Base-by-base conservation (phyloP, 2,329 filamentous ascomycete species). In the Verruconis gallopava region DNA sequence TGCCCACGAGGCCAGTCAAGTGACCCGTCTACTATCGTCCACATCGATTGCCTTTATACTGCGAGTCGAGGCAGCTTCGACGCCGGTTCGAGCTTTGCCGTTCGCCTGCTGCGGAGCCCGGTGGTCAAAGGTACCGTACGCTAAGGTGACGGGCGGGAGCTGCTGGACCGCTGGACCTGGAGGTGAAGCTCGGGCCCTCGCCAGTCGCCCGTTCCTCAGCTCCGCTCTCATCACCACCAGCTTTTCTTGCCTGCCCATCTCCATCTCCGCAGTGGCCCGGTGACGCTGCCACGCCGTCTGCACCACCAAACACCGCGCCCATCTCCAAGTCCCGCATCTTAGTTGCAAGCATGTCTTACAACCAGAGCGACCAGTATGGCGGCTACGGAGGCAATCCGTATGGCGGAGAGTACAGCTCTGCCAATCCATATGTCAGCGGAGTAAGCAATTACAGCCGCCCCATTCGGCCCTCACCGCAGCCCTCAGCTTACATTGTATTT, bases 371-470 rank as follows among this genome's bases (percentile, higher is more conserved):
- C 48, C 71, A 73, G 54, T 79, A 81, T 58, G 66, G 72, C 49
- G 69, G 72, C 44, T 69, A 69, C 50, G 58, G 63, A 48, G 64
- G 65, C 48, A 80, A 81, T 55, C 78, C 77, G 30, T 83, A 83
- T 57, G 66, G 71, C 47, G 66, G 35, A 46, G 66, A 21, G 6
- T 21, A 72, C 44, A 69, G 70, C 55, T 54, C 62, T 45, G 66
- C 64, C 43, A 63, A 71, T 45, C 60, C 58, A 45, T 66, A 66
- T 35, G 52, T 50, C 34, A 59, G 54, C 45, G 57, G 58, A 42
- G 12, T 34, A 9, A 20, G 14, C 9, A 12, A 53, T n/a, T n/a
- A n/a, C n/a, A n/a, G n/a, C n/a, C n/a, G n/a, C n/a, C n/a, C n/a
- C n/a, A n/a, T n/a, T n/a, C n/a, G n/a, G n/a, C n/a, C n/a, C n/a